Conservation (phyloP, 2,329 filamentous ascomycete species). For the Microsporum ferrugineum region DNA sequence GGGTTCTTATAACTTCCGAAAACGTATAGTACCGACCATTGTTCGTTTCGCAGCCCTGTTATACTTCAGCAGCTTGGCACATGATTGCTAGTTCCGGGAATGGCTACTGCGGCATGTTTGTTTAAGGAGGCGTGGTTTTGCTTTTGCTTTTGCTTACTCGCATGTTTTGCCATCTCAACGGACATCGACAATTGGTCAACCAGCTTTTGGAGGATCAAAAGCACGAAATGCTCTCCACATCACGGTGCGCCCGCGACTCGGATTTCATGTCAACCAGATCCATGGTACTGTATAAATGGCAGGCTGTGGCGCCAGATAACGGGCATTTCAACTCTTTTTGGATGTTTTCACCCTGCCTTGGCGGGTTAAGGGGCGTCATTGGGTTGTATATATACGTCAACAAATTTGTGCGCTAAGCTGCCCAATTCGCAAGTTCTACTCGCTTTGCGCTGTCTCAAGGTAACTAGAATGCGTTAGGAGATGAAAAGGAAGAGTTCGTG, state of each 20-base stretch:
- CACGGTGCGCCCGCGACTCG: not conserved
- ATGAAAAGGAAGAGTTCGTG: not conserved
- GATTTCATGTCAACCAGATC: not conserved
- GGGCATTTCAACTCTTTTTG: conserved; percentile 1
- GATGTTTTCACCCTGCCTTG: not conserved
- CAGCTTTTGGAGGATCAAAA: not conserved
- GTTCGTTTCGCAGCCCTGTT: not conserved
- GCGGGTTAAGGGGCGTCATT: not conserved
- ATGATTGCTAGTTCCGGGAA: not conserved
- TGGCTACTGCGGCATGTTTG: not conserved
- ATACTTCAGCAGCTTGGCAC: not conserved
- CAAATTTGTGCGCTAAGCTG: not conserved
- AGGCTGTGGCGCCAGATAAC: not conserved
- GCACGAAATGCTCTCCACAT: not conserved
- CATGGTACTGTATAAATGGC: not conserved
- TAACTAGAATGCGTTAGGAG: not conserved
- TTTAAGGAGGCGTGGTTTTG: not conserved
- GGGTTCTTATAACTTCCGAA: not conserved
- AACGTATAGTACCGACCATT: not conserved
- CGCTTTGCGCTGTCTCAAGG: not conserved
- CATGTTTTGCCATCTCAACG: not conserved
- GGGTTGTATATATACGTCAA: not conserved
- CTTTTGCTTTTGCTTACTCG: not conserved
- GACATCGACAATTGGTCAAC: not conserved
- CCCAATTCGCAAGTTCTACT: not conserved